Conservation (phyloP, 306 rosid genomes). For the Malus orientalis region DNA sequence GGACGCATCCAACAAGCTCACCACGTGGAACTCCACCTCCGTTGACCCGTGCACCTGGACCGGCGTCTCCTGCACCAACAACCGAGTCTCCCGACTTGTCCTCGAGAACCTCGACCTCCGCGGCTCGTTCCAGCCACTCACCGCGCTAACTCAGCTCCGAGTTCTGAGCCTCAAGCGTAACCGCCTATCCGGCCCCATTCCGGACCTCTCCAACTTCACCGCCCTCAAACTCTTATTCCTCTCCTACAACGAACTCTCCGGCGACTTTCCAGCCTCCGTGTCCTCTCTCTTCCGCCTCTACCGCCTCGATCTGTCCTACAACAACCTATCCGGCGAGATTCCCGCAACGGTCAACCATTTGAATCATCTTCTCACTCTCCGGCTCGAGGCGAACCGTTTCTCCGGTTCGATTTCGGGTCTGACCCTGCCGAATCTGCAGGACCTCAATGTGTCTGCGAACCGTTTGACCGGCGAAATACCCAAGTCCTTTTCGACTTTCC, state of each 20-base stretch:
- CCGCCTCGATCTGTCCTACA: conserved; percentile 79
- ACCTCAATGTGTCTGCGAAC: conserved; percentile 62
- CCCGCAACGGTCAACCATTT: conserved; percentile 41
- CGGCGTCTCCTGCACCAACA: conserved; percentile 50
- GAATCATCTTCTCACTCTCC: conserved; percentile 63
- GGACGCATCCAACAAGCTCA: conserved; percentile 42
- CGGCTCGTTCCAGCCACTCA: conserved; percentile 43
- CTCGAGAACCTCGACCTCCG: conserved; percentile 54
- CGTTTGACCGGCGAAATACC: conserved; percentile 56
- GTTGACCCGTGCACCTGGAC: conserved; percentile 46
- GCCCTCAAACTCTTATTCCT: conserved; percentile 57
- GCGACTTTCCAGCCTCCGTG: conserved; percentile 36
- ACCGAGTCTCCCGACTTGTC: conserved; percentile 61
- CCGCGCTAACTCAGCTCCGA: conserved; percentile 54
- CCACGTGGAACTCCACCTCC: conserved; percentile 54
- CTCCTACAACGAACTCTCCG: conserved; percentile 57
- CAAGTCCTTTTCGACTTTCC: conserved; percentile 39
- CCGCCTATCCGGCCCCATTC: conserved; percentile 54
- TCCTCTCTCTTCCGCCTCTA: conserved; percentile 48
- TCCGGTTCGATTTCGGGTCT: conserved; percentile 43
- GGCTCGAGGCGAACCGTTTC: conserved; percentile 43
- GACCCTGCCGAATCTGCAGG: conserved; percentile 41
- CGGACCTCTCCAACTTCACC: conserved; percentile 53
- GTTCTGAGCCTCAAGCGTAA: conserved; percentile 71
- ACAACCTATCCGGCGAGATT: conserved; percentile 53